Conservation (phyloP, 2,329 filamentous ascomycete genomes). For the Fusarium sarcochroum region DNA sequence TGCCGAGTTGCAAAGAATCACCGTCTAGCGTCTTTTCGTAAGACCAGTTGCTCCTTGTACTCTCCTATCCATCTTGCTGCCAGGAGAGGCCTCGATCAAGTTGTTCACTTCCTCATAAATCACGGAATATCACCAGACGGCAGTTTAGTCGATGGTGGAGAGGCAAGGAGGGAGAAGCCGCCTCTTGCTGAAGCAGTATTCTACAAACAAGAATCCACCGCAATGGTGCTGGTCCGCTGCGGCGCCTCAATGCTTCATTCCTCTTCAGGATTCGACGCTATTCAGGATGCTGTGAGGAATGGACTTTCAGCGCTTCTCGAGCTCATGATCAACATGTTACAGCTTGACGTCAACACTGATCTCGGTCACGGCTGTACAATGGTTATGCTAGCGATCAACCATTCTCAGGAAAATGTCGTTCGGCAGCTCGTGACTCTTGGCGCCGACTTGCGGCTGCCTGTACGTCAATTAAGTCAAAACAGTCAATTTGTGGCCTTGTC, state of each 20-base stretch:
- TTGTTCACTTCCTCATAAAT: too few relatives aligned
- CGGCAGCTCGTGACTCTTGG: neutral
- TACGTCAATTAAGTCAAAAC: neutral
- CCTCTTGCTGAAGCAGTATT: neutral
- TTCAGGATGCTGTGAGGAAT: neutral
- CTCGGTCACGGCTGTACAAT: neutral
- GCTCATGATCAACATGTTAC: neutral
- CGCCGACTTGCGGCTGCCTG: neutral
- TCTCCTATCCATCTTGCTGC: too few relatives aligned
- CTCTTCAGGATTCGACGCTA: neutral
- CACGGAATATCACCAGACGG: too few relatives aligned
- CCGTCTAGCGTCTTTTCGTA: too few relatives aligned
- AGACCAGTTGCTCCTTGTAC: too few relatives aligned
- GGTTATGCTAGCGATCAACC: neutral
- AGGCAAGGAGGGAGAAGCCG: too few relatives aligned
- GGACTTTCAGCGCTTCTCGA: neutral
- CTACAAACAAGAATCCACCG: neutral
- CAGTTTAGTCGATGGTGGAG: too few relatives aligned
- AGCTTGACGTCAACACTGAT: neutral
- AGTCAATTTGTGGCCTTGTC: neutral
- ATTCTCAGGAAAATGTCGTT: neutral
- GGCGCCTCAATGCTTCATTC: neutral
- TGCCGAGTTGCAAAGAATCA: too few relatives aligned
- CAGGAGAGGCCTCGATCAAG: too few relatives aligned
- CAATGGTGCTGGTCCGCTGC: neutral